phyloP scores from a whole-genome alignment of 805 yeast genomes.

The Candida multigemmis region DNA sequence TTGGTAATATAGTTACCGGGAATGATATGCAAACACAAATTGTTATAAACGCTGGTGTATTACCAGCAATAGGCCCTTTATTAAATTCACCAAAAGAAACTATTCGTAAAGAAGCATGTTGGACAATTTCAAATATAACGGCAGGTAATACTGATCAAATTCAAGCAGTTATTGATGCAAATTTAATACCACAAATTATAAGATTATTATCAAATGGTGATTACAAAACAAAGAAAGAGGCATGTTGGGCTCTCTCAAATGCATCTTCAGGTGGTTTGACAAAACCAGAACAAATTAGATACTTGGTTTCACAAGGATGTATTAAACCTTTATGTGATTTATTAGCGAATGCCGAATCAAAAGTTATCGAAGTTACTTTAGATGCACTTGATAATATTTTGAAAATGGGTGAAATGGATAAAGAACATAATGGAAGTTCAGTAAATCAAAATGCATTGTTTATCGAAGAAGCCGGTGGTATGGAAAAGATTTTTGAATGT shows the following conservation, averaged over 20 bases:
- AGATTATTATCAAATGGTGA: conserved; percentile 75
- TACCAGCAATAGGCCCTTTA: conserved; percentile 74
- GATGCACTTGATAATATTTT: conserved; percentile 93
- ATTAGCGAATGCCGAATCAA: conserved; percentile 78
- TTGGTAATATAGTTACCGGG: conserved; percentile 97
- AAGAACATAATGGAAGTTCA: conserved; percentile 59
- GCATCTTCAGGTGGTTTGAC: conserved; percentile 93
- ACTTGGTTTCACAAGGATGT: conserved; percentile 90
- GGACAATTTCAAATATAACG: conserved; percentile 97
- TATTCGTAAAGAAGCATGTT: conserved; percentile 94
- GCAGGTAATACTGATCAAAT: conserved; percentile 95
- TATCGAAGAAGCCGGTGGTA: conserved; percentile 97
- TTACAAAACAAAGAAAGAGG: conserved; percentile 94
- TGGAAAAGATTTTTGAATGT: conserved; percentile 90
- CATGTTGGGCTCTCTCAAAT: conserved; percentile 98
- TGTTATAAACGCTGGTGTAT: conserved; percentile 86
- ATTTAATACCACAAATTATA: conserved; percentile 85
- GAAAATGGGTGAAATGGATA: conserved; percentile 90
- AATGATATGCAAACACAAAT: conserved; percentile 93
- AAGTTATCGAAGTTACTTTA: conserved; percentile 87
- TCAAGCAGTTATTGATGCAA: conserved; percentile 93
- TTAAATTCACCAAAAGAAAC: conserved; percentile 82
- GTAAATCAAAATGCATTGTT: conserved; percentile 82
- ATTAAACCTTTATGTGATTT: conserved; percentile 95
- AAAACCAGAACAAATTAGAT: conserved; percentile 88